Evolutionary conservation across 169 alveolate species (phyloP), one percentile per base, ranked within the genome.

Genomic region (Plasmodium cynomolgi): DNA sequence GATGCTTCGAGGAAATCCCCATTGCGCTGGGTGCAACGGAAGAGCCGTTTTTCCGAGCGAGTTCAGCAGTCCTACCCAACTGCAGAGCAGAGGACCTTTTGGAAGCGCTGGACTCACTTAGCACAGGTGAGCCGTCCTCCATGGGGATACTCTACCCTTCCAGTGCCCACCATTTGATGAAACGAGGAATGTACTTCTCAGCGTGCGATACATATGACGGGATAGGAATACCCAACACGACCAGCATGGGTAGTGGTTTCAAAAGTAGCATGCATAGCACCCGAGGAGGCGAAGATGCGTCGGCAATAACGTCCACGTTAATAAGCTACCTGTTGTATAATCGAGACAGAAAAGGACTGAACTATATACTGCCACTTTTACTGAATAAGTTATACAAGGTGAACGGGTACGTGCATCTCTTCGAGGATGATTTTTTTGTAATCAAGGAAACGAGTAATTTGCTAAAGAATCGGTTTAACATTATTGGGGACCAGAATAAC

Each of bases 401-500:
- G 15, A 90, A 90, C 68, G 83, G 83, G 15, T 90, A 90, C 50
- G 73, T 90, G 74, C 62, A 80, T 44, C 20, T 90, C 23, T 90
- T 80, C 47, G 91, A 90, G 23, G 90, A 90, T 0, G 84, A 90
- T 3, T 90, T 90, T 31, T 90, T 90, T 44, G 94, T 80, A 1
- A 90, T 90, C 0, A 90, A 80, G 26, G 94, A 90, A 37, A 90
- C 94, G 2, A 80, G 8, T 23, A 90, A 23, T 20, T 80, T 90
- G 72, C 37, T 90, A 80, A 90, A 68, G 74, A 90, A 90, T 20
- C 77, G 88, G 11, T 90, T 84, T 56, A 88, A 80, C 62, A 88
- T 85, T 34, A 72, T 82, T 8, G 90, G 74, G 13, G 93, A 92
- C 6, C 77, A 68, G 56, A 83, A 84, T 31, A 80, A 93, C 56